Base-by-base conservation (phyloP, 2,329 filamentous ascomycete species). In the Colletotrichum orbiculare region DNA sequence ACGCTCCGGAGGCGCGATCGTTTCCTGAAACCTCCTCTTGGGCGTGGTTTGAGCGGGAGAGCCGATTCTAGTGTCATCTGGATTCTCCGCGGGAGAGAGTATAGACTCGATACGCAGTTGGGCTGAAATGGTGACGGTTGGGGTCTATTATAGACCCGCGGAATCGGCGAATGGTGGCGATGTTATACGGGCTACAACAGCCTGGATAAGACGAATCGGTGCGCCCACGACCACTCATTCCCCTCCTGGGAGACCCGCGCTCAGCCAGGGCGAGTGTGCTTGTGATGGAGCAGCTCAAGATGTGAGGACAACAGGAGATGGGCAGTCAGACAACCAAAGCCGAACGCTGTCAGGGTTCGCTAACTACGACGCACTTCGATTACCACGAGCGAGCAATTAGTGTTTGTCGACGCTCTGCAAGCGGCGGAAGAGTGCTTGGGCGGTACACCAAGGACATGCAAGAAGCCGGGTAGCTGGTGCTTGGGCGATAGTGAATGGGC, bases 31-130 rank as follows among this genome's bases (percentile, higher is more conserved):
- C 66, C 74, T 78, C 58, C 76, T 72, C 70, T 79, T 81, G 35
- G 78, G 73, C 11, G 73, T 73, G 43, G 72, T 71, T 60, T 75
- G 71, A 57, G 73, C 69, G 42, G 75, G 70, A 47, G 72, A 68
- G 56, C 70, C 70, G 60, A 69, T 75, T 53, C 74, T 70, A 58
- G 68, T 71, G 46, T 79, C 78, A 75, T 80, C 77, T 68, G 73
- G 54, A 66, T 79, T 79, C 67, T 78, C 73, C 25, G 25, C 25
- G 65, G 81, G 79, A 64, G 82, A 83, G 73, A 85, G 76, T 73
- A 85, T 84, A 52, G 82, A 83, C 72, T 83, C 77, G 66, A 84
- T 84, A 70, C 81, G 79, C 69, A 83, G 75, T 77, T 81, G 81
- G 67, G 80, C 82, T 70, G 81, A 78, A 81, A 84, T 84, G 69